phyloP scores from a whole-genome alignment of 352 stramenopile genomes.

The Thraustochytrium sp. region DNA sequence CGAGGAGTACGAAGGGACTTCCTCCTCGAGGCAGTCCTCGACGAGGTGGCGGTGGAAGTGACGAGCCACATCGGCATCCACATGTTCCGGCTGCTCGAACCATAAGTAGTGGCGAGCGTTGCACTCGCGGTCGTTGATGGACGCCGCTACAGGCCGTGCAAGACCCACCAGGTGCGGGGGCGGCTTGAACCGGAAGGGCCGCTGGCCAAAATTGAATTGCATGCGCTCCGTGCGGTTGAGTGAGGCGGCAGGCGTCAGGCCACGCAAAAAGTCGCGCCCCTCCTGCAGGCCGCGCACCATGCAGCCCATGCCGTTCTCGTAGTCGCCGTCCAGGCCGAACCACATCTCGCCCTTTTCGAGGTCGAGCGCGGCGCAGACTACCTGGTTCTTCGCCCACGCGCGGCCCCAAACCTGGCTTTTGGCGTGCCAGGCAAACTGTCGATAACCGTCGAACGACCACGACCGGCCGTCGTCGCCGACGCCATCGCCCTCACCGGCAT shows the following conservation, averaged over 20 bases:
- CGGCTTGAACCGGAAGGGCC: slow-evolving; percentile 65
- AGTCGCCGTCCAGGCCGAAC: slow-evolving; percentile 81
- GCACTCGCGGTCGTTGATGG: not conserved
- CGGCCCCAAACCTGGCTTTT: slow-evolving; percentile 48
- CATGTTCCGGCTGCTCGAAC: not conserved
- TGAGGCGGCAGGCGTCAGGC: slow-evolving; percentile 60
- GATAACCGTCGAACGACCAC: slow-evolving; percentile 85
- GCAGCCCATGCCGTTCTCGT: slow-evolving; percentile 51
- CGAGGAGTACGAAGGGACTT: not conserved
- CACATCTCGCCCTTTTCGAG: slow-evolving; percentile 74
- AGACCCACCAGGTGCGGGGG: slow-evolving; percentile 55
- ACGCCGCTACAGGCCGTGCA: not conserved
- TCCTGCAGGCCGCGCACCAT: slow-evolving; percentile 18
- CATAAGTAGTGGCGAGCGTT: slow-evolving; percentile 21
- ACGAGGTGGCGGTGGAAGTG: not conserved
- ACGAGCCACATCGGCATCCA: not conserved
- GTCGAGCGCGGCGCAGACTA: slow-evolving; percentile 79
- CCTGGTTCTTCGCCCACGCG: slow-evolving; percentile 82
- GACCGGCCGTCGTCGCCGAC: slow-evolving; percentile 82
- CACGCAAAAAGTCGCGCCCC: not conserved
- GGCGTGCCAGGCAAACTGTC: slow-evolving; percentile 80
- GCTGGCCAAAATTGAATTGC: slow-evolving; percentile 74
- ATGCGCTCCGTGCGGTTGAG: slow-evolving; percentile 70
- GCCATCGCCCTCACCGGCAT: slow-evolving; percentile 75
- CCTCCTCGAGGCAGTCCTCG: slow-evolving; percentile 38